Base-by-base conservation (phyloP, 2,329 filamentous ascomycete species). In the Alternaria sp. region DNA sequence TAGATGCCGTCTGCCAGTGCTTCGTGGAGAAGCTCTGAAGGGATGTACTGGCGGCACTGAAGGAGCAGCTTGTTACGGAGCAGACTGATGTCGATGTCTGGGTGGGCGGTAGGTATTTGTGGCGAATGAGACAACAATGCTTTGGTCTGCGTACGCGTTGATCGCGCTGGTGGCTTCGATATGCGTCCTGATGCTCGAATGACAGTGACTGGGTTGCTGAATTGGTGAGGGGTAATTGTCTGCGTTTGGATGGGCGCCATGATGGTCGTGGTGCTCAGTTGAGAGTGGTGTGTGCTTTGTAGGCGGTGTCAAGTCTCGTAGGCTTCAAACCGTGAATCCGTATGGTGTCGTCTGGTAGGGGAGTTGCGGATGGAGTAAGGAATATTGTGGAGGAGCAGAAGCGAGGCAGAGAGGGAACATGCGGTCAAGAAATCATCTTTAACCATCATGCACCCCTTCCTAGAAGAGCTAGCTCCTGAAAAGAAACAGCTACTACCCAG, bases 201-300 rank as follows among this genome's bases (percentile, higher is more conserved):
- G 45, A 72, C 67, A 57, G 66, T 68, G 56, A 66, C 56, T 32
- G 69, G 68, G 61, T 63, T 74, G 62, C 59, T 57, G 61, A 71
- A 66, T 28, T 69, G 66, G 60, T 65, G 66, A 52, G 66, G 63
- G 46, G 66, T 64, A 49, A 72, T 71, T n/a, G 69, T 73, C 56
- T 73, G 71, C n/a, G 69, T 73, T 57, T 72, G 69, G 26, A 71
- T 66, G n/a, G 69, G 69, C 28, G 69, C 69, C 71, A 73, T 73
- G 61, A 49, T 58, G 15, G 49, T 30, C 6, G 47, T 54, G 52
- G 21, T n/a, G n/a, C 28, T 55, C 30, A 36, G 43, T 47, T 49
- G 12, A 28, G 32, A 23, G 17, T 19, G 21, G 15, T 44, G 23
- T 19, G 23, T 58, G 23, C 30, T 26, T n/a, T 59, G 49, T 30